A percentile compares a stretch with the other conserved stretches of the same genome.
phyloP scores from a whole-genome alignment of 2,329 filamentous ascomycete genomes.

The Xylaria sp. region DNA sequence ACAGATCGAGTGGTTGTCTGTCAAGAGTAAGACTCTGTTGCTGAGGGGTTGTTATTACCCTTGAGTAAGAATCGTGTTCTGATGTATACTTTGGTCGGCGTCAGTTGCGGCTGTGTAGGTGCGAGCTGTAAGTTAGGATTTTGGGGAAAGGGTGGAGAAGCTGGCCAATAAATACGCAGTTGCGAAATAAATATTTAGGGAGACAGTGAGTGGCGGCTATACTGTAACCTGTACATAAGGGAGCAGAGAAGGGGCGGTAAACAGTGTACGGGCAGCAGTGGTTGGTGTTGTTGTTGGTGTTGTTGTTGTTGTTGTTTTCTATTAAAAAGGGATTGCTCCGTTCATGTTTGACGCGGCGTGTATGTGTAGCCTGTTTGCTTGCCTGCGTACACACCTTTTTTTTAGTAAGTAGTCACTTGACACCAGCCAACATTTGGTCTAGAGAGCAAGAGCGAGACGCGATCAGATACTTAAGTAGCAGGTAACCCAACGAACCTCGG shows the following conservation, averaged over 20 bases:
- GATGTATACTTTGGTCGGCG: neutral
- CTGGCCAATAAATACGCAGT: neutral
- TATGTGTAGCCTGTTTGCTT: no score
- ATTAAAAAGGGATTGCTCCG: no score
- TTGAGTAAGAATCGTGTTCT: neutral
- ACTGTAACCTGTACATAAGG: no score
- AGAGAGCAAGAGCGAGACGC: neutral
- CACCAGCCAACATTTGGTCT: no score
- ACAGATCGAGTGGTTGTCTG: neutral
- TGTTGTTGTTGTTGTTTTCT: no score
- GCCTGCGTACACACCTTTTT: no score
- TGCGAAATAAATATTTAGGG: neutral
- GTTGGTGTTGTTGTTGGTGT: no score
- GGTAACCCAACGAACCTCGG: conserved; percentile 1
- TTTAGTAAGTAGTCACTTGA: no score
- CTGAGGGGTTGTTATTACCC: neutral
- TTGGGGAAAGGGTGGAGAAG: conserved; percentile 7
- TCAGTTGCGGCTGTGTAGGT: neutral
- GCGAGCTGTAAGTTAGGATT: neutral
- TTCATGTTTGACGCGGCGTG: no score
- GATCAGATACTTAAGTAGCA: no score
- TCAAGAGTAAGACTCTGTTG: neutral
- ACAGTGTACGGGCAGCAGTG: no score
- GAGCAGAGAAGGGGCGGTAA: neutral
- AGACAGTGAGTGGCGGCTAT: neutral